Conservation (phyloP, 2,329 filamentous ascomycete species). For the Penicillium sp. region DNA sequence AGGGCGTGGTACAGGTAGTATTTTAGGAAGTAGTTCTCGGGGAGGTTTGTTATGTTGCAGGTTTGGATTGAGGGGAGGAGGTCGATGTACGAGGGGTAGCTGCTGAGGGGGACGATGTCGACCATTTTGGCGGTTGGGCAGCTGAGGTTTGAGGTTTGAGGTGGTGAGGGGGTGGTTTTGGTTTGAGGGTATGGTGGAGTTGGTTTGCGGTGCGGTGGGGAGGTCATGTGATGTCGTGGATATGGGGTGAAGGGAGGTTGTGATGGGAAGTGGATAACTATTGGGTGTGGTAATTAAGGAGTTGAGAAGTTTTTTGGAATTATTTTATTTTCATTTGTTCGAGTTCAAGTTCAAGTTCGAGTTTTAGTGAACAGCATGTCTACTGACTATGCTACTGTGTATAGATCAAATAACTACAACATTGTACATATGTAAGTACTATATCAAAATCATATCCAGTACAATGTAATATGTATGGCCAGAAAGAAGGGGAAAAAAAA, state of each 20-base stretch:
- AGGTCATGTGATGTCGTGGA: slow-evolving; percentile 12
- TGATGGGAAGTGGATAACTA: not conserved
- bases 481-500: not conserved
- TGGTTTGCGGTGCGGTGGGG: slow-evolving; percentile 2
- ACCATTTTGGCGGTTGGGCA: slow-evolving; percentile 41
- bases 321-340: not conserved
- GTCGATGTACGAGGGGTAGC: slow-evolving; percentile 67
- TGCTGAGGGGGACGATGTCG: slow-evolving; percentile 50
- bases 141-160: no score
- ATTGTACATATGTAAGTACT: not conserved
- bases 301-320: not conserved
- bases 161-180: not conserved
- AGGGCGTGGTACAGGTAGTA: slow-evolving; percentile 99
- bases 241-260: not conserved
- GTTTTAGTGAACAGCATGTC: not conserved
- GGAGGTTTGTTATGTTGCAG: slow-evolving; percentile 97
- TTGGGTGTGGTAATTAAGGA: not conserved
- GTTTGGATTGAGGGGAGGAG: slow-evolving; percentile 86
- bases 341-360: not conserved
- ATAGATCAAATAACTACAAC: not conserved
- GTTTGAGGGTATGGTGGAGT: not conserved
- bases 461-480: not conserved
- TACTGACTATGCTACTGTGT: not conserved
- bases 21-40: slow-evolving; percentile 99
- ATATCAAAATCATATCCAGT: slow-evolving; percentile 1